These are phyloP conservation scores for Dactylellina cionopaga DNA, from an alignment of 2,329 filamentous ascomycete species.

Conservation along the genomic window DNA sequence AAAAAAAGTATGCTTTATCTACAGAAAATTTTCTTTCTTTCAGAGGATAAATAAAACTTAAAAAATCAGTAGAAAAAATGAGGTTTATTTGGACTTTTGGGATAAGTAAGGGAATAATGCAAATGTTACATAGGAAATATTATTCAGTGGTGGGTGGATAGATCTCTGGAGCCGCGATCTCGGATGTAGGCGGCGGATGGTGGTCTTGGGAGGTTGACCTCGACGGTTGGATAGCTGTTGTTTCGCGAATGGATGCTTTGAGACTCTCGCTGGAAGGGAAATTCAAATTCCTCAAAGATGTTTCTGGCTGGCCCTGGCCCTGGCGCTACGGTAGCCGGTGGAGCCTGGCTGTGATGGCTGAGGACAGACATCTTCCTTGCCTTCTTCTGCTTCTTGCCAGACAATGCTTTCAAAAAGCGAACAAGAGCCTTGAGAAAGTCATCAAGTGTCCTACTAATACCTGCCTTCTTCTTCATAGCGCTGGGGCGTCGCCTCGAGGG, in stretches of 20 bases:
- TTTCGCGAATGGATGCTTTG: neutral
- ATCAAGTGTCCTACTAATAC: conserved; percentile 25
- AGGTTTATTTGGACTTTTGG: conserved; percentile 51
- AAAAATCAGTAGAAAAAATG: conserved; percentile 8
- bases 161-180: conserved; percentile 32
- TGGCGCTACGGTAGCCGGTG: no score
- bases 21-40: conserved; percentile 22
- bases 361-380: conserved; percentile 11
- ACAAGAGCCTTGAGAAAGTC: conserved; percentile 34
- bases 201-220: conserved; percentile 39
- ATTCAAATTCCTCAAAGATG: conserved; percentile 39
- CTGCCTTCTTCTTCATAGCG: conserved; percentile 32
- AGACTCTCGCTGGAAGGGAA: conserved; percentile 35
- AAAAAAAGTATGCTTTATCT: conserved; percentile 24
- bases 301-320: neutral
- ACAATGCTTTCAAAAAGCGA: conserved; percentile 34
- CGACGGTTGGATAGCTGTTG: conserved; percentile 38
- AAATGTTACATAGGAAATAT: conserved; percentile 31
- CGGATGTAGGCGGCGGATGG: conserved; percentile 42
- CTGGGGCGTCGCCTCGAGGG: conserved; percentile 6
- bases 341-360: conserved; percentile 14
- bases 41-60: conserved; percentile 20
- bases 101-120: conserved; percentile 25
- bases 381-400: conserved; percentile 50
- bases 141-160: conserved; percentile 36